A percentile compares a stretch with the other conserved stretches of the same genome.
These are phyloP conservation scores for Phialocephala subalpina DNA, from an alignment of 2,329 filamentous ascomycete species.

Conservation along the genomic window DNA sequence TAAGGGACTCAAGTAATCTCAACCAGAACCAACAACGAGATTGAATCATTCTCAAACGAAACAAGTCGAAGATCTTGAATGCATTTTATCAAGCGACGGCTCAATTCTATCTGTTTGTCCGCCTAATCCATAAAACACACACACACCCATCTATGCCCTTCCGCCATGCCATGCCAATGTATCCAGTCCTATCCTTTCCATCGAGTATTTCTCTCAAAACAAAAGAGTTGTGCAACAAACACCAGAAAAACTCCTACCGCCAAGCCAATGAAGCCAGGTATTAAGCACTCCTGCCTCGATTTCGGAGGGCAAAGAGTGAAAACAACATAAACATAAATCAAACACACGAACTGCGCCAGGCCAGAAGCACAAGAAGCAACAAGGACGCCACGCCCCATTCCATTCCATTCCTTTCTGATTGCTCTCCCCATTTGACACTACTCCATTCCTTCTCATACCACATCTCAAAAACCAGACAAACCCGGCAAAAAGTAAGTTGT, in stretches of 20 bases:
- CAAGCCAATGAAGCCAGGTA: constrained; percentile 1
- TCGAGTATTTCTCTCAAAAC: not conserved
- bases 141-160: constrained; percentile 7
- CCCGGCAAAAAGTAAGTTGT: too few relatives aligned
- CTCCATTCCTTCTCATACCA: too few relatives aligned
- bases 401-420: not conserved
- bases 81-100: constrained; percentile 8
- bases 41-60: too few relatives aligned
- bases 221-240: not conserved
- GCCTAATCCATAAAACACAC: constrained; percentile 5
- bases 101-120: constrained; percentile 8
- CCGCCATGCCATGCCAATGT: not conserved
- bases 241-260: constrained; percentile 2
- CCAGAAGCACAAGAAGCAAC: not conserved
- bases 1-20: too few relatives aligned
- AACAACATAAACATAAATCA: not conserved
- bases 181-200: not conserved
- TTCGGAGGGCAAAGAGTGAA: not conserved
- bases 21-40: too few relatives aligned
- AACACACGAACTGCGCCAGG: not conserved
- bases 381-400: constrained; percentile 4
- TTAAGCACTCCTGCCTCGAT: not conserved
- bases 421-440: not conserved
- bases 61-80: constrained; percentile 1
- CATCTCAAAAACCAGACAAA: too few relatives aligned